Conservation (phyloP, 805 yeast species). For the Metschnikowia arizonensis region DNA sequence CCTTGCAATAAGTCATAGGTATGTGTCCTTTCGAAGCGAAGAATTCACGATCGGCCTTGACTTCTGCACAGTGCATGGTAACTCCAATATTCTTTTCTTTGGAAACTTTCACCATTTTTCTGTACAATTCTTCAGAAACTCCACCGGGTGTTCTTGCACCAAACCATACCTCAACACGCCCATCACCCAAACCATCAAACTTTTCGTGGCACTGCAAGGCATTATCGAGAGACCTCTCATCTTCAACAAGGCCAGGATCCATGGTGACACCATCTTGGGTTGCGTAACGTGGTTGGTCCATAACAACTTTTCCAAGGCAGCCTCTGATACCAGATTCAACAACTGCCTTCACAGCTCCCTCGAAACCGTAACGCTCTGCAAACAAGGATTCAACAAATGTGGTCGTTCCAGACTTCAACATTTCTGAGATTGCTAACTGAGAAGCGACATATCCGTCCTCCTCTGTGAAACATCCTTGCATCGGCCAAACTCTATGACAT, state of each 20-base stretch:
- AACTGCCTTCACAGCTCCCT: constrained; percentile 15
- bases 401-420: constrained; percentile 17
- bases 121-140: constrained; percentile 15
- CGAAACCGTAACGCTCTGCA: constrained; percentile 16
- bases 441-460: constrained; percentile 16
- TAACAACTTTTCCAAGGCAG: constrained; percentile 16
- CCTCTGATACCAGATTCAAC: constrained; percentile 17
- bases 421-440: constrained; percentile 16
- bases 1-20: constrained; percentile 16
- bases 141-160: constrained; percentile 17
- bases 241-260: constrained; percentile 15
- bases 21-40: constrained; percentile 15
- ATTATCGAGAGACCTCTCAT: constrained; percentile 12
- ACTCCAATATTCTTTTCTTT: constrained; percentile 13
- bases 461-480: constrained; percentile 17
- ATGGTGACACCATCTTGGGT: constrained; percentile 15
- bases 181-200: constrained; percentile 13
- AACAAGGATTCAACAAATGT: constrained; percentile 15
- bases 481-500: constrained; percentile 14
- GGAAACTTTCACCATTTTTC: constrained; percentile 13
- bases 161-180: constrained; percentile 17
- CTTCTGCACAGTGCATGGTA: constrained; percentile 17
- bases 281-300: constrained; percentile 19
- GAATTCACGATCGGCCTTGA: constrained; percentile 15
- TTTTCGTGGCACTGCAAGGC: constrained; percentile 10